phyloP scores from a whole-genome alignment of 1,284 basidiomycete genomes.

The Jaminaea rosea region DNA sequence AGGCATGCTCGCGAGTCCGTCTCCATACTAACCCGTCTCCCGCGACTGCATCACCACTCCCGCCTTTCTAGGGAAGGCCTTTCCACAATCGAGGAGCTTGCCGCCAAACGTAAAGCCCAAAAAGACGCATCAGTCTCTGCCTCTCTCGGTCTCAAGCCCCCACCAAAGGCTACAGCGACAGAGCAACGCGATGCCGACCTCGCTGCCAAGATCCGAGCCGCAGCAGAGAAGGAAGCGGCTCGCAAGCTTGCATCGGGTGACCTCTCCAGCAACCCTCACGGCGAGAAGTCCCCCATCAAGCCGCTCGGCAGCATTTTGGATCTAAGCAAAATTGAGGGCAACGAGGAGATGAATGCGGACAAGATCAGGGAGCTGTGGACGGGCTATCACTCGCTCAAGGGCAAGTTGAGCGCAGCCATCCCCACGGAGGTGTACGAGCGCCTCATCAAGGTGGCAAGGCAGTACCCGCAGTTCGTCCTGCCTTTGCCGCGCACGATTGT shows the following conservation, averaged over 20 bases:
- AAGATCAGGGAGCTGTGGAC: slow-evolving; percentile 42
- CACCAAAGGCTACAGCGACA: slow-evolving; percentile 6
- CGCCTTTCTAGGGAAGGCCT: neutral
- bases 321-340: slow-evolving; percentile 25
- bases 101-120: neutral
- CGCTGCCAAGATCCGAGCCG: slow-evolving; percentile 15
- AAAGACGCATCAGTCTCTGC: neutral
- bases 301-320: slow-evolving; percentile 33
- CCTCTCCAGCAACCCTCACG: slow-evolving; percentile 12
- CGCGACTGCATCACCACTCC: neutral
- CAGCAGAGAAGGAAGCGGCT: slow-evolving; percentile 19
- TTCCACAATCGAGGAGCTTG: slow-evolving; percentile 1
- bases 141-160: neutral
- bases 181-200: slow-evolving; percentile 19
- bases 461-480: slow-evolving; percentile 41
- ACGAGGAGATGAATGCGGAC: slow-evolving; percentile 19
- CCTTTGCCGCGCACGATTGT: slow-evolving; percentile 33
- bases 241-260: slow-evolving; percentile 17
- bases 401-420: slow-evolving; percentile 43
- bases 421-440: slow-evolving; percentile 27
- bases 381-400: slow-evolving; percentile 39
- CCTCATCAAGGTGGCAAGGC: slow-evolving; percentile 24
- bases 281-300: slow-evolving; percentile 20
- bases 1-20: slow-evolving; percentile 4
- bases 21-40: neutral